Base-by-base conservation (phyloP, 1,139 yeast species). In the Pichia sp. region DNA sequence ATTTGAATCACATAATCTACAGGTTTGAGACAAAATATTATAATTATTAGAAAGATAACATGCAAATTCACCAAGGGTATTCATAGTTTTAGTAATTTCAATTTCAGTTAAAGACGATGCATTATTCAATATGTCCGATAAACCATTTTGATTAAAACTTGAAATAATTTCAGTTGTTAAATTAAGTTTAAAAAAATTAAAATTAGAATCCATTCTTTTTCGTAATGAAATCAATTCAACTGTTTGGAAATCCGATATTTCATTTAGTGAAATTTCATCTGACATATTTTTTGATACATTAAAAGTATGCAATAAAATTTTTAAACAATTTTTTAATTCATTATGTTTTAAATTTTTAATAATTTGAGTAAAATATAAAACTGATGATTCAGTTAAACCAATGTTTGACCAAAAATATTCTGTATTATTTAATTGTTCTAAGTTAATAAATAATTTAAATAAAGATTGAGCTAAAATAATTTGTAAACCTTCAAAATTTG, bases 11-110 rank as follows among this genome's bases (percentile, higher is more conserved):
- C 86, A 81, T 11, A 57, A 54, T 1, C 54, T 49, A 56, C 87
- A 81, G 33, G 66, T 66, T 6, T 56, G 55, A 0, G 62, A 49
- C 1, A 55, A 48, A 27, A 57, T 54, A 47, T 74, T 64, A 48
- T 57, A 73, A 41, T 69, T 71, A 0, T 64, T 65, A 27, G 65
- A 62, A 0, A 65, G 44, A 28, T 74, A 51, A 54, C 83, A 78
- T 1, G 76, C 69, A 41, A 69, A 68, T 43, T 69, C 62, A 8
- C 80, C 75, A 29, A 78, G 51, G 0, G 78, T 67, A 4, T 72
- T 66, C 4, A 74, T 60, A 4, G 71, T 40, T 43, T 59, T 58
- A 3, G 43, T 40, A 2, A 37, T 29, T 28, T 48, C 38, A 10
- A 45, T 32, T 30, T 39, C 28, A 7, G 39, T 25, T 3, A 39